Evolutionary conservation across 2,329 filamentous ascomycete genomes (phyloP), one percentile per base, ranked within the genome.

Genomic region (Dichotomopilus funicola): DNA sequence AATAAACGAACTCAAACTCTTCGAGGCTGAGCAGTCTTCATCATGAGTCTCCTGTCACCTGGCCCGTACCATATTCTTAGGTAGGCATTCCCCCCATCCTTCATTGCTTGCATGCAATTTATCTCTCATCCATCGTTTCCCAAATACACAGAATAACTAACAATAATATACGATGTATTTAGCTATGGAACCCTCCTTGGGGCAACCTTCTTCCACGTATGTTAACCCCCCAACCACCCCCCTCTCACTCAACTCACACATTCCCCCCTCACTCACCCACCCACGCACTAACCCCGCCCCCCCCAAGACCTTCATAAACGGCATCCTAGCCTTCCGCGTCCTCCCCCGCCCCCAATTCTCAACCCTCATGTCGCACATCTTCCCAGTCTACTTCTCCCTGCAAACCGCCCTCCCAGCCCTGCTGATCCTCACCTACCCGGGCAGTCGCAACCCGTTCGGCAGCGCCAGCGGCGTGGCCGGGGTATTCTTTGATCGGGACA

Each of bases 161-260:
- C 50, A n/a, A n/a, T n/a, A n/a, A 10, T 19, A 3, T 33, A 0
- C 5, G n/a, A 31, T 33, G 41, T 37, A 5, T 34, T 10, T 63
- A 94, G 89, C 68, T 96, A 95, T 73, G 91, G 90, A 62, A 91
- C 89, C 19, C 81, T 97, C 49, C 77, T 97, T 11, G 94, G 94
- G 61, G 86, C 87, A 34, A 88, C 90, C 41, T 79, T 96, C 70
- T 97, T 91, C 73, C 90, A 97, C 70, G 86, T 87, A 72, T 48
- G 47, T 42, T 11, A 40, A 36, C 19, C 12, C 44, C 37, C 49
- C 44, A 7, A 45, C 12, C 10, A 40, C 10, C 4, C 35, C 50
- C 33, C 33, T 52, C 42, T 19, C 41, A 1, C 37, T 38, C 36
- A 6, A 38, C 36, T 38, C 36, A 6, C 36, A 38, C 11, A 38